Evolutionary conservation across 768 basidiomycete genomes (phyloP).

Genomic region (Cystobasidium tubakii): DNA sequence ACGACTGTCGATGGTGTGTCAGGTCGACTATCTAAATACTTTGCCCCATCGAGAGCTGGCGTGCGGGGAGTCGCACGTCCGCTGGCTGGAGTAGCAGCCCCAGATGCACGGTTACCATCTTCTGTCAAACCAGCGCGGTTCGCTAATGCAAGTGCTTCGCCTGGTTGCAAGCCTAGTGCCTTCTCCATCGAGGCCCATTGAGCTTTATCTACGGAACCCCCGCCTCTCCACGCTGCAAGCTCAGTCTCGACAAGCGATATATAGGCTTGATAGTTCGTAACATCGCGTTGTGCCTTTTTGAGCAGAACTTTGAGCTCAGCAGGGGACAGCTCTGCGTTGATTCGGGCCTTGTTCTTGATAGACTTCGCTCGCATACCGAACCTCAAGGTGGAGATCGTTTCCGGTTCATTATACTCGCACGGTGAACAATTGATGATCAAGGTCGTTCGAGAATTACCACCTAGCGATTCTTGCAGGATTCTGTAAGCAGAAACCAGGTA

Average conservation of each 20-base stretch:
- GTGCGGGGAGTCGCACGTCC: constrained; percentile 60
- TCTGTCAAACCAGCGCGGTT: constrained; percentile 52
- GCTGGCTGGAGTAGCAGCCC: constrained; percentile 57
- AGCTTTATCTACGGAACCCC: constrained; percentile 72
- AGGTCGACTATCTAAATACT: constrained; percentile 68
- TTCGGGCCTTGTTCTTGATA: constrained; percentile 99
- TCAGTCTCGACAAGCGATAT: constrained; percentile 87
- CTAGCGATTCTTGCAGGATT: constrained; percentile 95
- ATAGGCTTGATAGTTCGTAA: constrained; percentile 74
- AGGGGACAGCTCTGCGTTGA: constrained; percentile 95
- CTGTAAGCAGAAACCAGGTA: constrained; percentile 47
- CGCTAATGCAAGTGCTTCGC: constrained; percentile 47
- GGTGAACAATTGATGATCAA: constrained; percentile 99
- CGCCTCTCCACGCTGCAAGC: constrained; percentile 77
- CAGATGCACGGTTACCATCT: constrained; percentile 58
- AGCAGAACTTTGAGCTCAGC: constrained; percentile 88
- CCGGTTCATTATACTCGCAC: constrained; percentile 91
- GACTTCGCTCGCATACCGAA: constrained; percentile 99
- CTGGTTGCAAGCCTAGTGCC: constrained; percentile 51
- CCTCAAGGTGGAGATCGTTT: constrained; percentile 91
- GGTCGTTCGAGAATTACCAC: constrained; percentile 89
- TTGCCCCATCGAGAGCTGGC: constrained; percentile 65
- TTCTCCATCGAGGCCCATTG: constrained; percentile 74
- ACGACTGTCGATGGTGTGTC: constrained; percentile 84
- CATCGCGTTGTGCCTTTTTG: constrained; percentile 79